Evolutionary conservation across 2,329 filamentous ascomycete species (phyloP).

Genomic region (Calonectria crousiana): DNA sequence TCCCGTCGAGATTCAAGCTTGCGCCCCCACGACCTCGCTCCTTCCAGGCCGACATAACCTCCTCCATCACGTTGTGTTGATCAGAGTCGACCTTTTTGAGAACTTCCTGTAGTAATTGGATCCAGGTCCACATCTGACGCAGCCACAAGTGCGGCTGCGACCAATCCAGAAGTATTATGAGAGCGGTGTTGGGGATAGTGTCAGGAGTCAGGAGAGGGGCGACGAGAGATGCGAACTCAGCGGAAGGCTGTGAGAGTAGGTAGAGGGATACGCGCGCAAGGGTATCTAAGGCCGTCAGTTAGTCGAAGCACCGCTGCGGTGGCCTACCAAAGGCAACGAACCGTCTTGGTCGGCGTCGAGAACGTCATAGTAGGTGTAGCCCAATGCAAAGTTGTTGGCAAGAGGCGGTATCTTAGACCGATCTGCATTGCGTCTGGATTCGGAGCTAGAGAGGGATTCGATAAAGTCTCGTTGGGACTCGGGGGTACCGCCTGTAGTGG

Average conservation of each 20-base stretch:
- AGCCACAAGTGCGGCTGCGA: conserved; percentile 94
- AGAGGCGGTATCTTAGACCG: conserved; percentile 78
- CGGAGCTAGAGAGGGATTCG: conserved; percentile 70
- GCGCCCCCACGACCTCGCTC: conserved; percentile 78
- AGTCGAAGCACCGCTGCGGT: neutral
- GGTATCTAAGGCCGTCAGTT: conserved; percentile 73
- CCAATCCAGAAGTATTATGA: conserved; percentile 97
- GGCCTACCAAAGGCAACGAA: conserved; percentile 51
- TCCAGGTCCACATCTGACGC: conserved; percentile 89
- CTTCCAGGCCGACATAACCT: conserved; percentile 84
- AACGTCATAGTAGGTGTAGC: conserved; percentile 96
- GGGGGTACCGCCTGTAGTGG: conserved; percentile 76
- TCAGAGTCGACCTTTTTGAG: conserved; percentile 80
- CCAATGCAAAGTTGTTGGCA: conserved; percentile 91
- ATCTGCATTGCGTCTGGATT: conserved; percentile 66
- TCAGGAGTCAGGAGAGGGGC: conserved; percentile 86
- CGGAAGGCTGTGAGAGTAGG: conserved; percentile 86
- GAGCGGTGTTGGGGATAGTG: conserved; percentile 85
- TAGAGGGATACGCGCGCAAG: conserved; percentile 91
- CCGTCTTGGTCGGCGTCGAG: conserved; percentile 94
- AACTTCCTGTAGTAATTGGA: conserved; percentile 83
- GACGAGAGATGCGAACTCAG: conserved; percentile 84
- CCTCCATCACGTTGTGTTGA: conserved; percentile 86
- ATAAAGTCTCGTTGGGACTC: conserved; percentile 89
- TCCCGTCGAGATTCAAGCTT: conserved; percentile 72